Evolutionary conservation across 2,329 filamentous ascomycete genomes (phyloP), one percentile per base, ranked within the genome.

Genomic region (Beauveria australis): DNA sequence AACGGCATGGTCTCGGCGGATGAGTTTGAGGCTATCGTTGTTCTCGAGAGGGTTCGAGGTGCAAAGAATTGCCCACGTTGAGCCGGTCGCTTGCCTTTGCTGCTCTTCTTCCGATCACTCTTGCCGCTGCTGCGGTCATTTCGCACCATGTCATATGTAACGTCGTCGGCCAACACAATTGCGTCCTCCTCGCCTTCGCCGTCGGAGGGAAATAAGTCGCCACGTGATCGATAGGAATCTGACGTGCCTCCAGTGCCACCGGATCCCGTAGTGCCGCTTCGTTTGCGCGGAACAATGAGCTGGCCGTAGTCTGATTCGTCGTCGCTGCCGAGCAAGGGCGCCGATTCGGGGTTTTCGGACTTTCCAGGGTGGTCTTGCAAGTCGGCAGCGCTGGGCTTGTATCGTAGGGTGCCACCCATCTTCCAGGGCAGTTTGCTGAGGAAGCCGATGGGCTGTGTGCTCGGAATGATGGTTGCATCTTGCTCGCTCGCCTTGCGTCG

Each of bases 191-290:
- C 91, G 58, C 92, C 91, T 68, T 88, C 85, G 52, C 82, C 84
- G 64, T 96, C 92, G 67, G 92, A 96, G 0, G 91, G 91, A 66
- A 97, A 94, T 14, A 97, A 78, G 74, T 97, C 93, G 2, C 92
- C 92, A 52, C 93, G 81, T 12, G 92, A 96, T 67, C 92, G 89
- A 64, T 89, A 86, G 6, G 92, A 96, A 70, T 93, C 92, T 30
- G 86, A 89, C 1, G 92, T 96, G 64, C 88, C 88, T 46, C 88
- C 88, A 1, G 92, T 96, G 64, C 88, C 88, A 43, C 88, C 88
- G 14, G 91, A 96, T 5, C 85, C 88, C 16, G 85, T 83, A 1
- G 92, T 97, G 52, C 85, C 85, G 72, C 92, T 96, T 55, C 92
- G 82, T 65, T 87, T 82, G 61, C 71, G 72, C 67, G 68, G 71